These are phyloP conservation scores for Alternaria ethzedia DNA, from an alignment of 2,329 filamentous ascomycete genomes.

Conservation along the genomic window DNA sequence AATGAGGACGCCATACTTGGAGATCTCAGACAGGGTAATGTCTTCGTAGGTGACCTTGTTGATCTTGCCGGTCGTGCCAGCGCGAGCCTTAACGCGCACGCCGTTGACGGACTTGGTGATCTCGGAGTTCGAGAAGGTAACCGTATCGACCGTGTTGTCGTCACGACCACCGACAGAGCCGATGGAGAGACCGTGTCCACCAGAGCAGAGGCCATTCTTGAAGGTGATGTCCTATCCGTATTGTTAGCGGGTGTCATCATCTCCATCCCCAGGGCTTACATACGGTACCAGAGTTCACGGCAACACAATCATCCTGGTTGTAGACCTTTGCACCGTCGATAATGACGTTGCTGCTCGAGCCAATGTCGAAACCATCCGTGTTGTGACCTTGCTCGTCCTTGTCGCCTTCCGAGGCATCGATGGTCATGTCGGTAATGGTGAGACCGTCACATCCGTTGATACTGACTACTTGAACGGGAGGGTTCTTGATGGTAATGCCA, in stretches of 20 bases:
- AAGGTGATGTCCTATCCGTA: constrained; percentile 37
- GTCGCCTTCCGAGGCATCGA: constrained; percentile 64
- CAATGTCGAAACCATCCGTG: constrained; percentile 65
- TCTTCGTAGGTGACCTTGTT: constrained; percentile 55
- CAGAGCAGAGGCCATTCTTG: constrained; percentile 54
- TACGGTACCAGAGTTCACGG: constrained; percentile 61
- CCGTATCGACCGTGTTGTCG: constrained; percentile 61
- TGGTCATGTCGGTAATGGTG: constrained; percentile 57
- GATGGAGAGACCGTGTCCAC: constrained; percentile 65
- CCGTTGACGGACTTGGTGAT: constrained; percentile 62
- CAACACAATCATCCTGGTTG: constrained; percentile 67
- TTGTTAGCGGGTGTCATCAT: not conserved
- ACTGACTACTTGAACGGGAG: constrained; percentile 60
- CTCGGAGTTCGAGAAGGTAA: constrained; percentile 58
- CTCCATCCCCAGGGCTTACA: constrained; percentile 8
- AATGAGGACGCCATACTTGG: constrained; percentile 55
- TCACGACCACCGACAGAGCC: constrained; percentile 62
- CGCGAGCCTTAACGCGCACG: constrained; percentile 64
- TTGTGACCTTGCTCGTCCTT: constrained; percentile 49
- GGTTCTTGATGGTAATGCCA: constrained; percentile 59
- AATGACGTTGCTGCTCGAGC: constrained; percentile 54
- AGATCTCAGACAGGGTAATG: constrained; percentile 53
- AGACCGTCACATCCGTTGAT: constrained; percentile 54
- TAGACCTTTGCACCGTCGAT: constrained; percentile 59
- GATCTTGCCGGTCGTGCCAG: constrained; percentile 59